Base-by-base conservation (phyloP, 768 basidiomycete species). In the Asterophora parasitica region DNA sequence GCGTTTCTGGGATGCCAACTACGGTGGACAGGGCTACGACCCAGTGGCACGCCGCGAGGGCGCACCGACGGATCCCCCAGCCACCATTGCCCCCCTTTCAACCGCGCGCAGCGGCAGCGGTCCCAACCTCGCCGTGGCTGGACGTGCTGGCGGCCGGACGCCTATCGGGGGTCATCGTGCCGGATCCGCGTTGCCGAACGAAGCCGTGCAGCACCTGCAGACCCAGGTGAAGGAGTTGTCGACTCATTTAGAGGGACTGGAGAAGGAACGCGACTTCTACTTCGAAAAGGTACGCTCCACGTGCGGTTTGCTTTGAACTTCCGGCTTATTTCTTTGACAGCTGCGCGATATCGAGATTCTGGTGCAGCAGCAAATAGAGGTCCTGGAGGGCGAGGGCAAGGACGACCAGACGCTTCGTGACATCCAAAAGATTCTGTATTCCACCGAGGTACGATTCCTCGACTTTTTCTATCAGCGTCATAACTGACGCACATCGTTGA, bases 231-330 rank as follows among this genome's bases (percentile, higher is more conserved):
- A 80, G 53, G 96, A 98, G 53, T 75, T 96, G 72, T 79, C 81
- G 30, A 64, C 72, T 0, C 87, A 91, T 60, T 71, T 96, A 54
- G 92, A 94, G 62, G 89, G 90, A 1, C 71, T 98, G 32, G 93
- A 98, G 75, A 97, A 93, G 73, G 96, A 99, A 69, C 74, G 94
- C 38, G 94, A 98, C 65, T 98, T 99, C 67, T 99, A 99, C 69
- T 99, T 98, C 66, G 84, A 88, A 60, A 99, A 97, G 81, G 94
- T 95, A 56, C 39, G 76, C 58, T 23, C 27, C 26, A 8, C 31
- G 46, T n/a, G 19, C 19, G 32, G 17, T 38, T 38, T 15, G 3
- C 31, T 37, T 10, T 9, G 30, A 31, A 31, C 8, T 17, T 32
- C 15, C 30, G 26, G 32, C 37, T 23, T 23, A 19, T 0, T 0